Percentiles rank a stretch among this genome's conserved stretches.
These are phyloP conservation scores for Hordeum vulgare DNA, from an alignment of 176 grass and related monocot species.

Conservation along the genomic window DNA sequence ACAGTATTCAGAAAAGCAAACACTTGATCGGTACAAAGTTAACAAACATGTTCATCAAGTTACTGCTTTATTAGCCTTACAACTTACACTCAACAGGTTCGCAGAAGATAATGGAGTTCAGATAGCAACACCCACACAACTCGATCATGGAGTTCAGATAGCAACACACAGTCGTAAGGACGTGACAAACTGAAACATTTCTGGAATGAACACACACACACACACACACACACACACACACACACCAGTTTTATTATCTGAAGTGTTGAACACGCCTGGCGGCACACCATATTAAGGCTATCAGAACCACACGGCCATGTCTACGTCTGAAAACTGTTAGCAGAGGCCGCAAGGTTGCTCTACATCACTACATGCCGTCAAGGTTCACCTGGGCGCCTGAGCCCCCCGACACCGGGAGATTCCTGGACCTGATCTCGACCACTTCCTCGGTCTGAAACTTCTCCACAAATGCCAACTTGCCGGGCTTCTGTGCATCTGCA, in stretches of 20 bases:
- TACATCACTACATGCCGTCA: background rate
- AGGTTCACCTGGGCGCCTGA: background rate
- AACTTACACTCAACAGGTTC: background rate
- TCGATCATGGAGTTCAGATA: background rate
- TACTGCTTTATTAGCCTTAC: background rate
- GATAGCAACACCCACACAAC: background rate
- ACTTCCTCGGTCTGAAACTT: background rate
- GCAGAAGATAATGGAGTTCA: no score
- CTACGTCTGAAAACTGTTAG: background rate
- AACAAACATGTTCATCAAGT: background rate
- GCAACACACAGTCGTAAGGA: background rate
- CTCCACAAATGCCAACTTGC: background rate
- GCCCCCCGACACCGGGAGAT: background rate
- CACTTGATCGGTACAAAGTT: no score
- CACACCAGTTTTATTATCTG: background rate
- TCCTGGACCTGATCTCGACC: background rate
- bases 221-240: background rate
- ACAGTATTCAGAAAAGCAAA: no score
- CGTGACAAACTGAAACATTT: background rate
- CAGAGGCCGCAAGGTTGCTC: background rate
- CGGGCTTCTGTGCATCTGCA: background rate
- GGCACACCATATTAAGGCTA: background rate
- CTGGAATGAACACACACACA: background rate
- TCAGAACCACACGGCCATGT: background rate
- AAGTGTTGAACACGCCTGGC: background rate